Evolutionary conservation across 306 rosid genomes (phyloP).

Genomic region (Benincasa hispida): DNA sequence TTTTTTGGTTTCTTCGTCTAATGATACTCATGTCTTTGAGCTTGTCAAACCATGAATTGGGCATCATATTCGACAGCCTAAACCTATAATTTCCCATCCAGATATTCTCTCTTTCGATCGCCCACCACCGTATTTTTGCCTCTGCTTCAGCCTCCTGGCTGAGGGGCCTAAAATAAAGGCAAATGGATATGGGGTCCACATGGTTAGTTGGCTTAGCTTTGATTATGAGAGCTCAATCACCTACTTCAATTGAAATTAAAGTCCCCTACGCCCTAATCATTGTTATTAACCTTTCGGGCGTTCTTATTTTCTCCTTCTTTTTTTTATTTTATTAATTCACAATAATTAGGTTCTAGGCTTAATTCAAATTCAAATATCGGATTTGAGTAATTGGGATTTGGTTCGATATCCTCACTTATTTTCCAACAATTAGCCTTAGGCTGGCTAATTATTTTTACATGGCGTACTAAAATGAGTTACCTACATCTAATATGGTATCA

Average conservation of each 20-base stretch:
- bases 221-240: neutral
- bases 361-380: too few species aligned
- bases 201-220: neutral
- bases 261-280: neutral
- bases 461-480: too few species aligned
- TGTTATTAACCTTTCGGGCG: neutral
- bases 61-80: conserved; percentile 67
- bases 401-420: neutral
- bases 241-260: neutral
- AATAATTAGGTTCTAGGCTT: too few species aligned
- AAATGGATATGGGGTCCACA: neutral
- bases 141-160: neutral
- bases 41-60: conserved; percentile 83
- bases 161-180: neutral
- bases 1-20: conserved; percentile 31
- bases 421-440: neutral
- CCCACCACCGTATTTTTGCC: neutral
- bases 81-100: conserved; percentile 73
- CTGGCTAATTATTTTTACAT: too few species aligned
- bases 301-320: too few species aligned
- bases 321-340: too few species aligned
- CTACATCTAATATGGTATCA: too few species aligned
- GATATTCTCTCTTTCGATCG: neutral
- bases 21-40: conserved; percentile 42
- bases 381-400: too few species aligned